These are phyloP conservation scores for Thymus quinquecostatus DNA, from an alignment of 257 asterid genomes.

Conservation along the genomic window DNA sequence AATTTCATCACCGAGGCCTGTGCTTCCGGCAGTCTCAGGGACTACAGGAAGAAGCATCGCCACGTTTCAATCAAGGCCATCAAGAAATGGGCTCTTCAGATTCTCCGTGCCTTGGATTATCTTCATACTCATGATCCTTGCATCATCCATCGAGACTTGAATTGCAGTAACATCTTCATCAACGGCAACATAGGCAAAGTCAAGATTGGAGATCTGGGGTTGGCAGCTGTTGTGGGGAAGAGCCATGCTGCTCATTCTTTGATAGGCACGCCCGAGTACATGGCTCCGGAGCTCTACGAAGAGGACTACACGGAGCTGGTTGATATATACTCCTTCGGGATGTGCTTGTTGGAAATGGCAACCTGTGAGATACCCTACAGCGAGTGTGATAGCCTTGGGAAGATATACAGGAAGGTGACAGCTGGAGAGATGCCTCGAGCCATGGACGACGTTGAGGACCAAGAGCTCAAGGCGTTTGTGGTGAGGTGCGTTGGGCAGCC, in stretches of 20 bases:
- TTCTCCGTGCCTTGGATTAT: constrained; percentile 45
- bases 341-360: constrained; percentile 52
- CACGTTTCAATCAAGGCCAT: constrained; percentile 49
- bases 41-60: constrained; percentile 51
- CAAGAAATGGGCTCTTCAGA: constrained; percentile 54
- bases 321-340: constrained; percentile 55
- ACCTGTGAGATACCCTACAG: constrained; percentile 53
- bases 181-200: constrained; percentile 56
- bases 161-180: constrained; percentile 54
- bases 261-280: constrained; percentile 53
- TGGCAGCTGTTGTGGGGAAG: constrained; percentile 47
- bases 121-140: constrained; percentile 56
- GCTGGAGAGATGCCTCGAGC: constrained; percentile 52
- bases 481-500: constrained; percentile 49
- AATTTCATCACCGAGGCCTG: constrained; percentile 56
- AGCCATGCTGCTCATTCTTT: constrained; percentile 50
- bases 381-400: constrained; percentile 46
- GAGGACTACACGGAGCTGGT: constrained; percentile 53
- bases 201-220: constrained; percentile 53
- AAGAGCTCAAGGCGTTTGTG: constrained; percentile 40
- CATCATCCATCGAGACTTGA: constrained; percentile 54
- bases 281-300: constrained; percentile 56
- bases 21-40: constrained; percentile 46
- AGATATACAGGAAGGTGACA: constrained; percentile 53
- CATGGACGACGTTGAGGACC: constrained; percentile 38